Evolutionary conservation across 106 monocot genomes (phyloP).

Genomic region (Allium sativum): DNA sequence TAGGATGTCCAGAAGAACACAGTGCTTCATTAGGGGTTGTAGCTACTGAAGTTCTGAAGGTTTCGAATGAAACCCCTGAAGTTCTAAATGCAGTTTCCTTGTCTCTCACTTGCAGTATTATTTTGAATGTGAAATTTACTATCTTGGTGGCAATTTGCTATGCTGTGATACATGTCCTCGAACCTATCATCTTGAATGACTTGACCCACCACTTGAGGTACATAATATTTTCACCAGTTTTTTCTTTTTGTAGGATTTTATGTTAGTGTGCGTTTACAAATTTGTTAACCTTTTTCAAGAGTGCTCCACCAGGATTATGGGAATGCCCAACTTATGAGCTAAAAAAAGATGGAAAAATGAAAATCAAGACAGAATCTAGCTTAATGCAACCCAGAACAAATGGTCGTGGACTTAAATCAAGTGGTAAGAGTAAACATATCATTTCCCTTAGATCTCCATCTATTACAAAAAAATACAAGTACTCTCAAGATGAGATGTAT

Average conservation of each 20-base stretch:
- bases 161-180: constrained; percentile 91
- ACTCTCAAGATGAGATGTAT: constrained; percentile 23
- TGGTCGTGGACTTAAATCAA: constrained; percentile 16
- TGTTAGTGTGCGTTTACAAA: background rate
- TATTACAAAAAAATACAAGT: constrained; percentile 19
- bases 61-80: too few species aligned
- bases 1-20: too few species aligned
- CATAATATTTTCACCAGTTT: background rate
- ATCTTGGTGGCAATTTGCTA: constrained; percentile 89
- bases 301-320: constrained; percentile 82
- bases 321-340: constrained; percentile 44
- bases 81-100: background rate
- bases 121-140: constrained; percentile 79
- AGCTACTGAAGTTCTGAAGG: too few species aligned
- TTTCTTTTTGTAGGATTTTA: constrained; percentile 10
- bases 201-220: constrained; percentile 94
- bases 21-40: too few species aligned
- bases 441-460: constrained; percentile 5
- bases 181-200: constrained; percentile 81
- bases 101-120: constrained; percentile 48
- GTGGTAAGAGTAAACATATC: constrained; percentile 33
- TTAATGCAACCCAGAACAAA: constrained; percentile 45
- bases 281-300: constrained; percentile 20
- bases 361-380: constrained; percentile 20
- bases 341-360: constrained; percentile 27